Percentiles rank a stretch among this genome's conserved stretches.
These are phyloP conservation scores for Echinosophora koreensis DNA, from an alignment of 306 rosid genomes.

Conservation along the genomic window DNA sequence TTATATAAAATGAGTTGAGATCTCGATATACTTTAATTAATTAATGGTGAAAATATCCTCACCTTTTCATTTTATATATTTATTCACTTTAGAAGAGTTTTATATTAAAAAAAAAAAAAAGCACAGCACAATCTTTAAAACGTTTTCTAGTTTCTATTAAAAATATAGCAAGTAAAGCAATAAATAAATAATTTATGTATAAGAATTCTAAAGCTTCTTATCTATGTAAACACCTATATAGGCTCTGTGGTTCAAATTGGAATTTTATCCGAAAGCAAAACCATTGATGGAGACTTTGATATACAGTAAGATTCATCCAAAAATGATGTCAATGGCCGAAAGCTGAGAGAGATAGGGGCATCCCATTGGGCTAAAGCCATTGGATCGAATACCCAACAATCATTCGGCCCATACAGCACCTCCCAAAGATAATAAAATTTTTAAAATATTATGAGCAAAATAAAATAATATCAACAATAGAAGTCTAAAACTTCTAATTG, in stretches of 20 bases:
- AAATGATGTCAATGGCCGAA: background rate
- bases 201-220: background rate
- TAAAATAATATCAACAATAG: too few relatives aligned
- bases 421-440: background rate
- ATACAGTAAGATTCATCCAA: background rate
- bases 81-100: too few relatives aligned
- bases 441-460: too few relatives aligned
- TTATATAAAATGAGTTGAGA: too few relatives aligned
- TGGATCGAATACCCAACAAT: background rate
- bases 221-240: background rate
- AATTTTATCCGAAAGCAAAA: background rate
- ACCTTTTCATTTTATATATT: too few relatives aligned
- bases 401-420: background rate
- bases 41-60: too few relatives aligned
- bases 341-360: background rate
- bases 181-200: too few relatives aligned
- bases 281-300: conserved; percentile 14
- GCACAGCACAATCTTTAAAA: background rate
- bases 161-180: background rate
- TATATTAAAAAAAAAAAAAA: too few relatives aligned
- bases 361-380: conserved; percentile 6
- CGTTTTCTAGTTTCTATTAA: background rate
- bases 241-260: background rate
- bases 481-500: too few relatives aligned
- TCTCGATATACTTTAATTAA: too few relatives aligned